These are phyloP conservation scores for Rhizophora mangle DNA, from an alignment of 345 rosid species.

Conservation along the genomic window DNA sequence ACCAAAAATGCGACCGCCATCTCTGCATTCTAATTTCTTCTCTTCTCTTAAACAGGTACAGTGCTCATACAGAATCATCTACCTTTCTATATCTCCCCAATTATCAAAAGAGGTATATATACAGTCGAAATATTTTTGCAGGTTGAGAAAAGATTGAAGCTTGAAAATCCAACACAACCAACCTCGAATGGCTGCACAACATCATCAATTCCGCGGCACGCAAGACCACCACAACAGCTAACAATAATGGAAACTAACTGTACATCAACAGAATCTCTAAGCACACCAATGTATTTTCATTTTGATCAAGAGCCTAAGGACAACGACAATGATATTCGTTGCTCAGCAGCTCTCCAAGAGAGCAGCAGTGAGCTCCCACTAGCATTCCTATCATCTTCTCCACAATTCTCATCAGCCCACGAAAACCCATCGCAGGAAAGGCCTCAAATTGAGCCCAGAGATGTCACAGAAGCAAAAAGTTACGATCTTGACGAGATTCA, in stretches of 20 bases:
- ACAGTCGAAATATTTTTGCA: conserved; percentile 4
- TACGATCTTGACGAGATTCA: conserved; percentile 28
- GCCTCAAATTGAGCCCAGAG: not conserved
- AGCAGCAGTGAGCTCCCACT: conserved; percentile 43
- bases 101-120: too few relatives aligned
- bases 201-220: too few relatives aligned
- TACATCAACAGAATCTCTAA: conserved; percentile 27
- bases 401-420: conserved; percentile 18
- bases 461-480: not conserved
- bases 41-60: conserved; percentile 43
- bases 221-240: not conserved
- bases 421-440: conserved; percentile 21
- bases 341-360: conserved; percentile 22
- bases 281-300: conserved; percentile 39
- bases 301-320: not conserved
- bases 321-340: not conserved
- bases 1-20: conserved; percentile 28
- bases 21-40: conserved; percentile 39
- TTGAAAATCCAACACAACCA: conserved; percentile 19
- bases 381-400: conserved; percentile 38
- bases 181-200: conserved; percentile 3
- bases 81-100: not conserved
- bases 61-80: not conserved
- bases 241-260: conserved; percentile 6
- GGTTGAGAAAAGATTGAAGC: conserved; percentile 45